Evolutionary conservation across 148 eudicot species (phyloP), one percentile per base, ranked within the genome.

Genomic region (Rhododendron ovatum): DNA sequence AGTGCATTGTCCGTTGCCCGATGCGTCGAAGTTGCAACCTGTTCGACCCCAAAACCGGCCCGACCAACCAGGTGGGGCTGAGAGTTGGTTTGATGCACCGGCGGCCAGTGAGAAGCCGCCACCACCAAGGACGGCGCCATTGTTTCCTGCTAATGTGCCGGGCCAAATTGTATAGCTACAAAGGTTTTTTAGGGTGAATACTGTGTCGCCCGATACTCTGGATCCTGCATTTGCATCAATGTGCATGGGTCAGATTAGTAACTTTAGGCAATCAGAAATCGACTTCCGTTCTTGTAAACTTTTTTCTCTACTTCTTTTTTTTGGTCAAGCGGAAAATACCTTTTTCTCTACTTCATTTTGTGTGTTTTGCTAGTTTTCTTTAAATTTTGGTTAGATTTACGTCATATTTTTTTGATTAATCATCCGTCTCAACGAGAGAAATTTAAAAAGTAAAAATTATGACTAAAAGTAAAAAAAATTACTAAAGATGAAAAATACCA

Each of bases 101-200:
- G 98, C 93, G 1, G 91, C 18, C 5, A 96, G 71, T 10, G 67
- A 74, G 83, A 93, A 89, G 14, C 96, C 94, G 22, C 94, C 94
- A 2, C 76, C 87, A 2, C 91, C 93, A 51, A 91, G 91, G 22
- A 84, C 77, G 15, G 93, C 84, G 7, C 88, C 87, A 5, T 89
- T 89, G 84, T 90, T 82, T 84, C 94, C 94, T 53, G 93, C 76
- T 18, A 93, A 84, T 4, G 94, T 91, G 11, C 95, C 98, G 1
- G 98, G 96, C 98, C 98, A 96, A 55, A 96, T 88, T 22, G 95
- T 90, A 90, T 93, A 89, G 80, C 78, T 24, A 81, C 98, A 96
- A 48, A 71, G 86, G 85, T 96, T 96, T 74, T 91, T 88, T 57
- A 96, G 88, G 0, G 93, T 91, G 84, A 96, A 95, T 6, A 78